These are phyloP conservation scores for Xylaria grammica DNA, from an alignment of 495 filamentous ascomycete genomes.

Conservation along the genomic window DNA sequence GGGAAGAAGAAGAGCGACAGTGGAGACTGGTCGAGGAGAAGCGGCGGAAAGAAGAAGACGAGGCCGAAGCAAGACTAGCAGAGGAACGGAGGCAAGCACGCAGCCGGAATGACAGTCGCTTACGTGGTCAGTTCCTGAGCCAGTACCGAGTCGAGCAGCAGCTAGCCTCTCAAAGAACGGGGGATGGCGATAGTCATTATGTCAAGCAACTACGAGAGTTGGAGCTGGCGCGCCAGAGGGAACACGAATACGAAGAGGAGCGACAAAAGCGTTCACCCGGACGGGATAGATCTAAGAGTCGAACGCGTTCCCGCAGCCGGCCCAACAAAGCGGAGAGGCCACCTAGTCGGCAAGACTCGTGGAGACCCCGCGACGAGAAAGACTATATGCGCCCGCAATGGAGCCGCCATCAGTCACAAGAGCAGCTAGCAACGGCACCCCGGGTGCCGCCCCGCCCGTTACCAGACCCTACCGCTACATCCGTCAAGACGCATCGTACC, in stretches of 20 bases:
- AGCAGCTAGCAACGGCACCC: conserved; percentile 34
- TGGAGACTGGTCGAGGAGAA: conserved; percentile 85
- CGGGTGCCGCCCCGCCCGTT: conserved; percentile 49
- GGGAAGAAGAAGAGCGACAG: conserved; percentile 83
- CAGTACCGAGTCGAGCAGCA: conserved; percentile 76
- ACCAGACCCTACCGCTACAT: conserved; percentile 27
- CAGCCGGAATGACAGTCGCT: conserved; percentile 64
- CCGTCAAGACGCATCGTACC: conserved; percentile 43
- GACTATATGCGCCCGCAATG: conserved; percentile 75
- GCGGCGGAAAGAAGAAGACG: conserved; percentile 73
- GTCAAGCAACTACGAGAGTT: conserved; percentile 84
- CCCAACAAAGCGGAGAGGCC: conserved; percentile 55
- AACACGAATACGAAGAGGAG: conserved; percentile 81
- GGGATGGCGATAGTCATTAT: conserved; percentile 44
- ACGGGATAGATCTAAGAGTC: conserved; percentile 31
- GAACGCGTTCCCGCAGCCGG: conserved; percentile 43
- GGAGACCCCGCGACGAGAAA: conserved; percentile 71
- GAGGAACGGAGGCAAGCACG: conserved; percentile 68
- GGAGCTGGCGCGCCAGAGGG: conserved; percentile 82
- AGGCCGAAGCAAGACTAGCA: conserved; percentile 67
- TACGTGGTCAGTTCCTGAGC: conserved; percentile 84
- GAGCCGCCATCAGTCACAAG: conserved; percentile 60
- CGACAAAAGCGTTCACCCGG: conserved; percentile 63
- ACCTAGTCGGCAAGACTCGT: conserved; percentile 67
- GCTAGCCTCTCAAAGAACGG: conserved; percentile 36